Percentiles rank a stretch among this genome's conserved stretches.
phyloP scores from a whole-genome alignment of 768 basidiomycete genomes.

The Tricholoma sp. region DNA sequence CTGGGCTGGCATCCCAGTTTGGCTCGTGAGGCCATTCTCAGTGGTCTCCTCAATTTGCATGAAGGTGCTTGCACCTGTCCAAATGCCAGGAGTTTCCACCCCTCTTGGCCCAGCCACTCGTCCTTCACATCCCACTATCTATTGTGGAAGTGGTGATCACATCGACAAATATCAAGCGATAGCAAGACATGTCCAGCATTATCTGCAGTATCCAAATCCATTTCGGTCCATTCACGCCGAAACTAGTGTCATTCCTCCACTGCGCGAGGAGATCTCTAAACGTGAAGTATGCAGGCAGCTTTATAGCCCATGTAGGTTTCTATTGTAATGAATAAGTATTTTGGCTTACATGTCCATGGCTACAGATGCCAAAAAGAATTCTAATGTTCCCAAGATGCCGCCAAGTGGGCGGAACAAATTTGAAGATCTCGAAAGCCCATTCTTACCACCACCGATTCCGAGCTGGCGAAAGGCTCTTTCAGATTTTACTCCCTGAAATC shows the following conservation, averaged over 20 bases:
- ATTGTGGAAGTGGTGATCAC: neutral
- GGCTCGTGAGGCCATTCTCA: neutral
- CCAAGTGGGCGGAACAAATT: neutral
- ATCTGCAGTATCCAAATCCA: neutral
- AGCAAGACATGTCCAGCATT: neutral
- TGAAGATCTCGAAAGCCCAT: neutral
- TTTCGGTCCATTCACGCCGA: neutral
- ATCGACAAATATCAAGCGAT: neutral
- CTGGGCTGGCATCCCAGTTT: neutral
- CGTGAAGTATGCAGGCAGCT: neutral
- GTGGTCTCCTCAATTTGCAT: neutral
- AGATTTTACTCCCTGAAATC: neutral
- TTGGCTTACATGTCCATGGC: neutral
- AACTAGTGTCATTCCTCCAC: neutral
- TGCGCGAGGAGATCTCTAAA: neutral
- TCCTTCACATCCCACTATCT: neutral
- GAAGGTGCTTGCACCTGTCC: neutral
- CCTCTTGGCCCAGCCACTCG: neutral
- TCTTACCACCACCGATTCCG: neutral
- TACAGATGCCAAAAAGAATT: neutral
- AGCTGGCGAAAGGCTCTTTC: neutral
- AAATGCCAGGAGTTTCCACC: neutral
- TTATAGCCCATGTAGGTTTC: conserved; percentile 1
- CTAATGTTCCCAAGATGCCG: neutral
- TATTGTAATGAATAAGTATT: neutral